Conservation (phyloP, 306 rosid genomes). For the Herpetospermum pedunculosum region DNA sequence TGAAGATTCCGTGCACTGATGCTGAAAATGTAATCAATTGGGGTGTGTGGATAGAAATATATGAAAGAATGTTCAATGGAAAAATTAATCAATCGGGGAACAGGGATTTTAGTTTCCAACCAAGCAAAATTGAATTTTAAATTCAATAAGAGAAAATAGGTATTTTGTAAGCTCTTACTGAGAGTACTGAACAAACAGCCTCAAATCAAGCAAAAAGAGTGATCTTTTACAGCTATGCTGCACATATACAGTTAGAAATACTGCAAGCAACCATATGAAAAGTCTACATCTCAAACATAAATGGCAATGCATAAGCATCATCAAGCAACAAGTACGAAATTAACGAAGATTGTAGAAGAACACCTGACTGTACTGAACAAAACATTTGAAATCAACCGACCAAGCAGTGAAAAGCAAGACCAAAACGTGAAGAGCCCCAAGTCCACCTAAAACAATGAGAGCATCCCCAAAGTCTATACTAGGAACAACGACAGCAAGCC, state of each 20-base stretch:
- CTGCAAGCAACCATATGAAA: neutral
- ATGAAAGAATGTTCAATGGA: neutral
- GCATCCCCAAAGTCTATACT: slow-evolving; percentile 70
- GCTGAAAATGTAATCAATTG: neutral
- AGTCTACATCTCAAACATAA: neutral
- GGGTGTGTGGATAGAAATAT: neutral
- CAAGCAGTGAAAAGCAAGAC: slow-evolving; percentile 79
- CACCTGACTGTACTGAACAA: slow-evolving; percentile 68
- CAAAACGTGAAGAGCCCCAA: slow-evolving; percentile 55
- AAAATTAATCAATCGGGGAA: neutral
- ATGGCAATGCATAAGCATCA: neutral
- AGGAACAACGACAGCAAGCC: slow-evolving; percentile 52
- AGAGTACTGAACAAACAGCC: neutral
- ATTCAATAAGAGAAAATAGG: neutral
- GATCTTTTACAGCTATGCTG: neutral
- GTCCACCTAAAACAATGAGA: slow-evolving; percentile 52
- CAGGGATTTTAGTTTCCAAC: neutral
- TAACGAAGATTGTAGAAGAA: neutral
- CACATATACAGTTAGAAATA: neutral
- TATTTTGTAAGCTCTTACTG: neutral
- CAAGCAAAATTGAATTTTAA: neutral
- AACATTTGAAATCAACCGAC: slow-evolving; percentile 89
- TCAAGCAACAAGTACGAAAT: neutral
- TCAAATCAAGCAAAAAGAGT: neutral
- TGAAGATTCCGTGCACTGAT: neutral